Conservation (phyloP, 2,329 filamentous ascomycete species). For the Chaetomium strumarium region DNA sequence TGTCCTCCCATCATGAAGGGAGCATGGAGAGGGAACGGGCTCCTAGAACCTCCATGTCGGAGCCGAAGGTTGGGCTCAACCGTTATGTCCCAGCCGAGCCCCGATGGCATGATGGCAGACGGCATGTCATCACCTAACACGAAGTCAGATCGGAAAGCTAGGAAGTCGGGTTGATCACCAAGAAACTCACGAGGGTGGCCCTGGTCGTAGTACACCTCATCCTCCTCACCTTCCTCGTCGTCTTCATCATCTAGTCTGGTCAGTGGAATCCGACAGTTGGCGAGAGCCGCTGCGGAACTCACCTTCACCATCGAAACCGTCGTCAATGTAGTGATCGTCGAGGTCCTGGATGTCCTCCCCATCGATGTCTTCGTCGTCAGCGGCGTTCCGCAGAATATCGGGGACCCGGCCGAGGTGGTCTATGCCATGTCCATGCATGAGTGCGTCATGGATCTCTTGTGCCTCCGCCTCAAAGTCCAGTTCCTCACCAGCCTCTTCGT, state of each 20-base stretch:
- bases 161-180: constrained; percentile 4
- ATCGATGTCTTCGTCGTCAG: constrained; percentile 50
- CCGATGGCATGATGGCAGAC: constrained; percentile 38
- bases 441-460: constrained; percentile 50
- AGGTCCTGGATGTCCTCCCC: constrained; percentile 47
- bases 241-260: constrained; percentile 56
- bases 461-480: constrained; percentile 48
- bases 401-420: constrained; percentile 38
- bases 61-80: constrained; percentile 50
- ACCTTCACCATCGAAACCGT: constrained; percentile 57
- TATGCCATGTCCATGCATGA: constrained; percentile 43
- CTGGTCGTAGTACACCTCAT: constrained; percentile 59
- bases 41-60: constrained; percentile 46
- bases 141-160: constrained; percentile 2
- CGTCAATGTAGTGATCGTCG: constrained; percentile 48
- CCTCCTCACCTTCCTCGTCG: constrained; percentile 64
- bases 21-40: constrained; percentile 51
- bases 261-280: constrained; percentile 22
- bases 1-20: constrained; percentile 50
- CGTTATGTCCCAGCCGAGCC: constrained; percentile 54
- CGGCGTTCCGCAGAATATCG: constrained; percentile 51
- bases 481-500: constrained; percentile 39
- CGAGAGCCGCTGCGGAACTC: constrained; percentile 30
- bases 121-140: constrained; percentile 37
- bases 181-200: constrained; percentile 49